These are phyloP conservation scores for Auricularia sp. DNA, from an alignment of 768 basidiomycete genomes.

Conservation along the genomic window DNA sequence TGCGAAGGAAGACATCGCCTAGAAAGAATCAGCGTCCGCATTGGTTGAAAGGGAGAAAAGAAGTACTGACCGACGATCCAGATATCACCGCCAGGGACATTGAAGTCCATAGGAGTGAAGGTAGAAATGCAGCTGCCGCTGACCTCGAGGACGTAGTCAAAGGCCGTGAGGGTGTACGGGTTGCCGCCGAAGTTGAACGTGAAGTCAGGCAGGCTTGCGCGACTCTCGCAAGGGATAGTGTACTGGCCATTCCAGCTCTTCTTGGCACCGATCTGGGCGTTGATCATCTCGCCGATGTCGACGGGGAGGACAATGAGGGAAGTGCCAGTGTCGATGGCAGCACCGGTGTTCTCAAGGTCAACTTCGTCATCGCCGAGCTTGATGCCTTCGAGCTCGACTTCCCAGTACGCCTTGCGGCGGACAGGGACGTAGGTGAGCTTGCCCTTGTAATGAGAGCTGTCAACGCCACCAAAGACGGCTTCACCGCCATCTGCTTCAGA, in stretches of 20 bases:
- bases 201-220: conserved; percentile 75
- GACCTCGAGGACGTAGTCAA: conserved; percentile 84
- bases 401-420: conserved; percentile 95
- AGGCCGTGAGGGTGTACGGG: conserved; percentile 65
- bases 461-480: conserved; percentile 86
- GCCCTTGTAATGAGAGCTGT: conserved; percentile 65
- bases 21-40: conserved; percentile 4
- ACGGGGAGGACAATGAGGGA: conserved; percentile 88
- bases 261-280: conserved; percentile 86
- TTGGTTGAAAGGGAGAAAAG: conserved; percentile 1
- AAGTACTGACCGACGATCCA: conserved; percentile 70
- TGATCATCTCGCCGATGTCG: conserved; percentile 96
- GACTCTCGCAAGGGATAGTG: conserved; percentile 76
- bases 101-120: conserved; percentile 88
- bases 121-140: conserved; percentile 90
- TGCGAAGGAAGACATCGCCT: conserved; percentile 88
- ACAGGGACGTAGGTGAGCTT: conserved; percentile 80
- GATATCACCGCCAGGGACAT: conserved; percentile 63
- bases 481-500: conserved; percentile 86
- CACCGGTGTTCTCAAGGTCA: conserved; percentile 88
- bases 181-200: conserved; percentile 76
- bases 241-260: conserved; percentile 97
- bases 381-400: conserved; percentile 86
- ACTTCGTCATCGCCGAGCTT: conserved; percentile 77
- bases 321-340: conserved; percentile 88